phyloP scores from a whole-genome alignment of 1,139 yeast species.

The Yamadazyma kanchanaburiensis region DNA sequence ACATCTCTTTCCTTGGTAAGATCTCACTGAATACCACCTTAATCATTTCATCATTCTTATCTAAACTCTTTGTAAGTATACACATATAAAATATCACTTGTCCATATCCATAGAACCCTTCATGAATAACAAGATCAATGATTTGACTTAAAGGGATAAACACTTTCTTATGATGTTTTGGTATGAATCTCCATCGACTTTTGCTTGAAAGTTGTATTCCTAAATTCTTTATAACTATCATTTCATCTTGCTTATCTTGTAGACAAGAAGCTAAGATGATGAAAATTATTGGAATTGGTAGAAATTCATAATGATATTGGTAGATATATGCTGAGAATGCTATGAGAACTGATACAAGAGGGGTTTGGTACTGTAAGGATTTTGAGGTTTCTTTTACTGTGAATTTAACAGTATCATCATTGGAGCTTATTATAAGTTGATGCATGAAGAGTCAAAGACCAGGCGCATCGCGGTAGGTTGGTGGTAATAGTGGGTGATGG shows the following conservation, averaged over 20 bases:
- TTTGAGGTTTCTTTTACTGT: conserved; percentile 11
- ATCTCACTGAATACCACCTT: conserved; percentile 50
- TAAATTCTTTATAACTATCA: conserved; percentile 35
- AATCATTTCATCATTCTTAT: conserved; percentile 25
- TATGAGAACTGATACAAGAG: no score
- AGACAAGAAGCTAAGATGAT: conserved; percentile 13
- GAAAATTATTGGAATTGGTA: no score
- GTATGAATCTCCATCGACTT: conserved; percentile 26
- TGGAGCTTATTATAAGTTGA: conserved; percentile 9
- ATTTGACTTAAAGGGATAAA: conserved; percentile 54
- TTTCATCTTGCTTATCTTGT: conserved; percentile 30
- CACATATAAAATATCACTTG: conserved; percentile 62
- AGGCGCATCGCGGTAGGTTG: no score
- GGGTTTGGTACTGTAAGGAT: no score
- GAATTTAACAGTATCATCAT: conserved; percentile 11
- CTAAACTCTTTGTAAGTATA: conserved; percentile 39
- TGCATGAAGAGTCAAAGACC: no score
- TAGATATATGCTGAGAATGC: no score
- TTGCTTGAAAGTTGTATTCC: conserved; percentile 33
- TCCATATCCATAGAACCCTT: conserved; percentile 60
- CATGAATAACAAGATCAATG: conserved; percentile 62
- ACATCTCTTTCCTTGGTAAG: conserved; percentile 42
- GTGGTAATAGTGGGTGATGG: no score
- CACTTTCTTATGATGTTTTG: conserved; percentile 17
- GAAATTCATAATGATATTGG: no score